Evolutionary conservation across 169 alveolate genomes (phyloP).

Genomic region (Cyclospora cayetanensis): DNA sequence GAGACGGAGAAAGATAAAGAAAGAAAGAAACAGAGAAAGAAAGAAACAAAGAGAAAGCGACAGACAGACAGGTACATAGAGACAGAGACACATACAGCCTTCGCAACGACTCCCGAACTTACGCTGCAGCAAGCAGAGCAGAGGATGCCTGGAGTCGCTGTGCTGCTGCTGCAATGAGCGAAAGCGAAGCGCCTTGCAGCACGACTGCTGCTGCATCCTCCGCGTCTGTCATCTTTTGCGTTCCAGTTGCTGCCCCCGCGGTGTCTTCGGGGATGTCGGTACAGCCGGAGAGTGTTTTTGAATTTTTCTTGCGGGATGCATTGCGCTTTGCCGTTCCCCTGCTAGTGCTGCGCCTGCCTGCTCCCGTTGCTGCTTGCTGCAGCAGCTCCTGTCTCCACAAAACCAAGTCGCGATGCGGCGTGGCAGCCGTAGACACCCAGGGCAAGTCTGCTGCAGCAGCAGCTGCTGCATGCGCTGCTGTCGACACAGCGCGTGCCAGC

Average conservation of each 20-base stretch:
- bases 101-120: not conserved
- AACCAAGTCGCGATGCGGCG: slow-evolving; percentile 9
- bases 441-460: not conserved
- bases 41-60: no score
- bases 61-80: no score
- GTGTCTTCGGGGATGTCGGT: not conserved
- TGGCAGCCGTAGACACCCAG: slow-evolving; percentile 7
- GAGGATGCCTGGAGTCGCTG: slow-evolving; percentile 12
- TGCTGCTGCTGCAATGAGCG: slow-evolving; percentile 12
- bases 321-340: no score
- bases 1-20: no score
- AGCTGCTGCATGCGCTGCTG: slow-evolving; percentile 47
- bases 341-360: slow-evolving; percentile 35
- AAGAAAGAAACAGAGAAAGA: no score
- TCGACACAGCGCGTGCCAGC: not conserved
- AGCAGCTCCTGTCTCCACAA: not conserved
- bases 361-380: slow-evolving; percentile 45
- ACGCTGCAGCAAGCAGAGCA: not conserved
- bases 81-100: no score
- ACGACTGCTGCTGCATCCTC: slow-evolving; percentile 8
- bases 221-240: not conserved
- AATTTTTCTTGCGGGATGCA: no score
- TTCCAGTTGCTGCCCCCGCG: not conserved
- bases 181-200: slow-evolving; percentile 9
- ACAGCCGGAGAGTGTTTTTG: no score